These are phyloP conservation scores for Camellia granthamiana DNA, from an alignment of 148 eudicot genomes.

Conservation along the genomic window DNA sequence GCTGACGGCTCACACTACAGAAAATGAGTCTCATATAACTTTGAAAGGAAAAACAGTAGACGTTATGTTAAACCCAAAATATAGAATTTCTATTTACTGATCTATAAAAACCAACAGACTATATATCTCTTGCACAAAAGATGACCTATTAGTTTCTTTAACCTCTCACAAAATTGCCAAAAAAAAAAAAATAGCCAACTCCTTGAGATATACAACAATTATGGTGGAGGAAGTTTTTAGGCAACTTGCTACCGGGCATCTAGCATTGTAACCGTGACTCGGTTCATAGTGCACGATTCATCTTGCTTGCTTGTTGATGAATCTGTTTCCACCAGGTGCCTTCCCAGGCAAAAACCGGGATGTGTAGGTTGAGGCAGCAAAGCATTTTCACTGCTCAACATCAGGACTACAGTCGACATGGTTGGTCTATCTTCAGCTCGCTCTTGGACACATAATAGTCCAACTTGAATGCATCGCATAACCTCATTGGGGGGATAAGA, in stretches of 20 bases:
- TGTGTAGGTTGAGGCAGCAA: slow-evolving; percentile 54
- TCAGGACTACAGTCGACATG: slow-evolving; percentile 62
- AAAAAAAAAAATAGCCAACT: neutral
- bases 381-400: slow-evolving; percentile 64
- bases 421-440: slow-evolving; percentile 77
- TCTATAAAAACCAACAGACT: neutral
- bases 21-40: too few relatives aligned
- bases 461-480: slow-evolving; percentile 73
- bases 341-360: slow-evolving; percentile 51
- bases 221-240: neutral
- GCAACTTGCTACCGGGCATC: slow-evolving; percentile 50
- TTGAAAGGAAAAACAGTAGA: too few relatives aligned
- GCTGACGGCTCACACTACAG: too few relatives aligned
- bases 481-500: slow-evolving; percentile 39
- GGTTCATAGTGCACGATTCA: slow-evolving; percentile 61
- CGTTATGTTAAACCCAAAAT: too few relatives aligned
- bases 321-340: slow-evolving; percentile 38
- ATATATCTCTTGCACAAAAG: neutral
- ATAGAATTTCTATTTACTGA: too few relatives aligned
- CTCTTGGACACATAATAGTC: slow-evolving; percentile 80
- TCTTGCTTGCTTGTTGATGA: slow-evolving; percentile 57
- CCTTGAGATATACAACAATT: neutral
- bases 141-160: neutral
- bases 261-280: slow-evolving; percentile 62
- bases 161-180: neutral